Evolutionary conservation across 2,329 filamentous ascomycete species (phyloP).

Genomic region (Cladosporium phlei): DNA sequence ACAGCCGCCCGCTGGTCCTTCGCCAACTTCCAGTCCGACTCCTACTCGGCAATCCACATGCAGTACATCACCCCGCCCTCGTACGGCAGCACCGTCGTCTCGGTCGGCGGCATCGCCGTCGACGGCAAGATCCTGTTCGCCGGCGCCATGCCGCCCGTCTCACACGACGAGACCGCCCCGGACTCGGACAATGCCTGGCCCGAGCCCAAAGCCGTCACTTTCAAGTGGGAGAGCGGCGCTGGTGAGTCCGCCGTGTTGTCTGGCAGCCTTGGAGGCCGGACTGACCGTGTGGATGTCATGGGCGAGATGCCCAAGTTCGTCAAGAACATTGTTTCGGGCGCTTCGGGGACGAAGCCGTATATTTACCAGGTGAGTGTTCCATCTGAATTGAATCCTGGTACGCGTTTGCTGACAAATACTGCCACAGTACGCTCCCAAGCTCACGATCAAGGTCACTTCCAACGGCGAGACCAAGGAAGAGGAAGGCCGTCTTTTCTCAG

Average conservation of each 20-base stretch:
- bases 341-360: slow-evolving; percentile 90
- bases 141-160: slow-evolving; percentile 58
- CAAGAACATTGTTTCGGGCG: slow-evolving; percentile 84
- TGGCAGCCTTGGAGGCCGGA: slow-evolving; percentile 61
- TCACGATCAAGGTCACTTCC: slow-evolving; percentile 76
- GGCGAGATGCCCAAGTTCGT: slow-evolving; percentile 92
- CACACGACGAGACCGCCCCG: slow-evolving; percentile 63
- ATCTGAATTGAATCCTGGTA: neutral
- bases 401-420: neutral
- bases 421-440: slow-evolving; percentile 60
- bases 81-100: slow-evolving; percentile 80
- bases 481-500: slow-evolving; percentile 73
- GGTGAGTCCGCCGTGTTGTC: slow-evolving; percentile 65
- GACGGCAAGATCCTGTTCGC: slow-evolving; percentile 76
- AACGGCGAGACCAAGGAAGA: slow-evolving; percentile 75
- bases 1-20: slow-evolving; percentile 86
- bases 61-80: slow-evolving; percentile 91
- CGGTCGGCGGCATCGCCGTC: slow-evolving; percentile 74
- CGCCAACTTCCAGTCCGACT: slow-evolving; percentile 81
- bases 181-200: slow-evolving; percentile 85
- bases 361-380: slow-evolving; percentile 75
- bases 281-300: slow-evolving; percentile 92
- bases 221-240: slow-evolving; percentile 75
- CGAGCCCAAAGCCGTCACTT: slow-evolving; percentile 71
- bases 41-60: slow-evolving; percentile 87